Percentiles rank a stretch among this genome's conserved stretches.
Evolutionary conservation across 495 filamentous ascomycete genomes (phyloP).

Genomic region (Trypethelium eluteriae): DNA sequence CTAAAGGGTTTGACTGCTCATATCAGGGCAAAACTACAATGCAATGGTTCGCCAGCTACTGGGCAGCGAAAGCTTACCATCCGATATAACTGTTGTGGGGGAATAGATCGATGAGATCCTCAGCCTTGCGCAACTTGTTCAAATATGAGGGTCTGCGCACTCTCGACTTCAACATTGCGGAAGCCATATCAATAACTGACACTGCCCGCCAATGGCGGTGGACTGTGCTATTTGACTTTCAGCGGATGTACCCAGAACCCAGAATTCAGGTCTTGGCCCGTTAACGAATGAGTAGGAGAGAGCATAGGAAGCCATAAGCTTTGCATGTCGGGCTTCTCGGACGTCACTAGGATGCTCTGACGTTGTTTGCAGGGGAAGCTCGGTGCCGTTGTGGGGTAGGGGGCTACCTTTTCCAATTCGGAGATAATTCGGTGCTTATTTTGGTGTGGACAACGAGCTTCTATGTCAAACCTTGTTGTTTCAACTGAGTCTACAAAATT

Average conservation of each 20-base stretch:
- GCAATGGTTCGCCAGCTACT: not conserved
- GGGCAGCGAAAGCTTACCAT: slow-evolving; percentile 42
- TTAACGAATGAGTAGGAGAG: not conserved
- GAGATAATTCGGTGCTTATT: not conserved
- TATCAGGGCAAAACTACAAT: not conserved
- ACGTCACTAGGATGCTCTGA: not conserved
- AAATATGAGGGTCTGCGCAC: slow-evolving; percentile 68
- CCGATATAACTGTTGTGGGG: slow-evolving; percentile 77
- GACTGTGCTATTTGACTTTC: too few relatives aligned
- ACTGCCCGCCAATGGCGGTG: not conserved
- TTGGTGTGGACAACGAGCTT: too few relatives aligned
- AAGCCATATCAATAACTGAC: slow-evolving; percentile 38
- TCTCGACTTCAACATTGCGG: slow-evolving; percentile 67
- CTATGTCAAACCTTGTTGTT: too few relatives aligned
- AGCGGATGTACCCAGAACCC: not conserved
- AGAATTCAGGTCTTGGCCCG: not conserved
- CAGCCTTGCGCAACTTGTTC: slow-evolving; percentile 67
- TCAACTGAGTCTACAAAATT: too few relatives aligned
- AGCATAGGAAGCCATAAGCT: not conserved
- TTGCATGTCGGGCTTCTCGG: not conserved
- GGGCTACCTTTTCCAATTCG: not conserved
- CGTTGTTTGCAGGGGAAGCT: not conserved
- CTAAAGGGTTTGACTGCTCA: not conserved
- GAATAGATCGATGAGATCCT: slow-evolving; percentile 73
- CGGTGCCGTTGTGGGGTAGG: not conserved